These are phyloP conservation scores for Huntiella bhutanensis DNA, from an alignment of 2,329 filamentous ascomycete species.

Conservation along the genomic window DNA sequence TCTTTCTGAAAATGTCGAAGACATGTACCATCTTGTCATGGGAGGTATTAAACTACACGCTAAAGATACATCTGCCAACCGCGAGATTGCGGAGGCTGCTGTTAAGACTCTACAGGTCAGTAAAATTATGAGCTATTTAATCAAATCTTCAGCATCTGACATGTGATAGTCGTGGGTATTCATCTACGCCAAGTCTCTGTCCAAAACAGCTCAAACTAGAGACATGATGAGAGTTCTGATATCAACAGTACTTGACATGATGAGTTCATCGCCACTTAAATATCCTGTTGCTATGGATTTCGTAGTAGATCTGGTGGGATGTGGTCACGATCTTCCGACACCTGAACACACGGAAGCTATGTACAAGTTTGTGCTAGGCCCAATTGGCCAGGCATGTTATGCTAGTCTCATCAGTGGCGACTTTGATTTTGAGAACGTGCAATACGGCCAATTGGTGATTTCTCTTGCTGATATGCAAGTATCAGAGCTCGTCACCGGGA, in stretches of 20 bases:
- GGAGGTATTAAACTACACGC: slow-evolving; percentile 19
- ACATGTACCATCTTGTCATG: slow-evolving; percentile 23
- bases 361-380: slow-evolving; percentile 38
- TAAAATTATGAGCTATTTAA: slow-evolving; percentile 11
- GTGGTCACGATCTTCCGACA: slow-evolving; percentile 44
- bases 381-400: slow-evolving; percentile 39
- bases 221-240: slow-evolving; percentile 30
- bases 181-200: slow-evolving; percentile 14
- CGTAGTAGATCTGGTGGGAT: slow-evolving; percentile 44
- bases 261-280: slow-evolving; percentile 31
- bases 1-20: slow-evolving; percentile 23
- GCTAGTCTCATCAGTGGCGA: slow-evolving; percentile 37
- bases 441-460: slow-evolving; percentile 47
- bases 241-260: slow-evolving; percentile 33
- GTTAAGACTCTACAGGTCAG: slow-evolving; percentile 43
- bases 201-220: slow-evolving; percentile 2
- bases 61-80: slow-evolving; percentile 12
- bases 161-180: not conserved
- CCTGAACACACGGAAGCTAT: slow-evolving; percentile 38
- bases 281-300: slow-evolving; percentile 44
- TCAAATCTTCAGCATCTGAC: not conserved
- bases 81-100: slow-evolving; percentile 30
- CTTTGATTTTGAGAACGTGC: slow-evolving; percentile 42
- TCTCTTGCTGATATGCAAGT: slow-evolving; percentile 50
- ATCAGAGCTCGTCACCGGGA: slow-evolving; percentile 35